Conservation (phyloP, 1,139 yeast species). For the Pichia sp. region DNA sequence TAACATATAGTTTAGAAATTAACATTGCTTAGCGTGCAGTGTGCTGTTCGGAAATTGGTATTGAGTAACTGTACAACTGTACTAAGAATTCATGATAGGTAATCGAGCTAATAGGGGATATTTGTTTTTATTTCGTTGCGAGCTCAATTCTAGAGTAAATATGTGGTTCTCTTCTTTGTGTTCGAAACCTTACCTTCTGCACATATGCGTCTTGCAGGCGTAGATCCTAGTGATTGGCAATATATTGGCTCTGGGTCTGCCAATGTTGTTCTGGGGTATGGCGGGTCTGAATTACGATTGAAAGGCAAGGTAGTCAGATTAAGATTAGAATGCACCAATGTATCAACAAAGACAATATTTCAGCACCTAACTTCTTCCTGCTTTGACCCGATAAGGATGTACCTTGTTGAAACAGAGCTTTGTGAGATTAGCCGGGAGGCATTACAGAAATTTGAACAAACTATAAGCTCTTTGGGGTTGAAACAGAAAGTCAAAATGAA, state of each 20-base stretch:
- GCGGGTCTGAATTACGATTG: slow-evolving; percentile 10
- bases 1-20: too few relatives aligned
- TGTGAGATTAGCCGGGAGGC: neutral
- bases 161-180: too few relatives aligned
- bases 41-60: too few relatives aligned
- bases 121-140: too few relatives aligned
- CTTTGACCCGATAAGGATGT: slow-evolving; percentile 12
- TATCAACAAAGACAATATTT: slow-evolving; percentile 16
- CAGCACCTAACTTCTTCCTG: slow-evolving; percentile 10
- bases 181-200: too few relatives aligned
- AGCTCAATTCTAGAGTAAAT: too few relatives aligned
- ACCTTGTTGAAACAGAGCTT: slow-evolving; percentile 8
- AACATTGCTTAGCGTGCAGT: too few relatives aligned
- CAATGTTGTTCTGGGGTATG: slow-evolving; percentile 21
- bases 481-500: slow-evolving; percentile 2
- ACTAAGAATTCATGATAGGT: too few relatives aligned
- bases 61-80: too few relatives aligned
- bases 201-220: too few relatives aligned
- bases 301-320: slow-evolving; percentile 19
- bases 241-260: slow-evolving; percentile 23
- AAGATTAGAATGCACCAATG: slow-evolving; percentile 13
- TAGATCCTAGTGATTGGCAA: slow-evolving; percentile 15
- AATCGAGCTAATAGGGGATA: too few relatives aligned
- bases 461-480: neutral
- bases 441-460: slow-evolving; percentile 5